Conservation (phyloP, 495 filamentous ascomycete species). For the Chaetomidium leptoderma region DNA sequence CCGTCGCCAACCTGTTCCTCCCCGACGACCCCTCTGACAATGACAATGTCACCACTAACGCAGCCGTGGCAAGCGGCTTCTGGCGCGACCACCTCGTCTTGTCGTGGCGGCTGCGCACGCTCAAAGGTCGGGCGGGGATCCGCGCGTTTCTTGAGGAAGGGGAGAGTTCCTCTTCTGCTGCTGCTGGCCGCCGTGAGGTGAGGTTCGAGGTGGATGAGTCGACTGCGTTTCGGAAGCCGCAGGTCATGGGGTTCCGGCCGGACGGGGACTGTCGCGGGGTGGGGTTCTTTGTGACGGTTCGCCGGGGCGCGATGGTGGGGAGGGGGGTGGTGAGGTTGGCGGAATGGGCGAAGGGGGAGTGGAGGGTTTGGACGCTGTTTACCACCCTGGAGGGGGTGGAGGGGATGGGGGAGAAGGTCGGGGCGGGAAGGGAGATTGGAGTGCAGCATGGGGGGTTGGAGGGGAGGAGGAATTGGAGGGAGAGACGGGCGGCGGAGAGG, state of each 20-base stretch:
- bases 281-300: conserved; percentile 49
- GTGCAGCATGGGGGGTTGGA: conserved; percentile 45
- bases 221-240: conserved; percentile 43
- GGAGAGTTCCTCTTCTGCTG: too few relatives aligned
- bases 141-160: conserved; percentile 43
- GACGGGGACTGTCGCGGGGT: conserved; percentile 49
- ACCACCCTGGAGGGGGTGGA: conserved; percentile 54
- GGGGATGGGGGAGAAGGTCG: conserved; percentile 49
- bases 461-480: conserved; percentile 59
- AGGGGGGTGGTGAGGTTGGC: conserved; percentile 55
- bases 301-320: conserved; percentile 47
- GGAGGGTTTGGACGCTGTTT: conserved; percentile 65
- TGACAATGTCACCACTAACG: conserved; percentile 32
- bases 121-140: conserved; percentile 53
- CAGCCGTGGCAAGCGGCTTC: conserved; percentile 32
- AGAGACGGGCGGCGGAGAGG: conserved; percentile 51
- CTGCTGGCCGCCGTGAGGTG: background rate
- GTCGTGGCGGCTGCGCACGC: conserved; percentile 57
- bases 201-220: conserved; percentile 50
- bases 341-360: conserved; percentile 48
- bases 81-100: conserved; percentile 61
- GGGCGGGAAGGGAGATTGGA: conserved; percentile 47
- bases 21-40: background rate
- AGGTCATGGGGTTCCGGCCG: conserved; percentile 41
- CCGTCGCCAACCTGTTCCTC: conserved; percentile 47